A percentile compares a stretch with the other conserved stretches of the same genome.
phyloP scores from a whole-genome alignment of 2,329 filamentous ascomycete species.

The Apiospora aurea region DNA sequence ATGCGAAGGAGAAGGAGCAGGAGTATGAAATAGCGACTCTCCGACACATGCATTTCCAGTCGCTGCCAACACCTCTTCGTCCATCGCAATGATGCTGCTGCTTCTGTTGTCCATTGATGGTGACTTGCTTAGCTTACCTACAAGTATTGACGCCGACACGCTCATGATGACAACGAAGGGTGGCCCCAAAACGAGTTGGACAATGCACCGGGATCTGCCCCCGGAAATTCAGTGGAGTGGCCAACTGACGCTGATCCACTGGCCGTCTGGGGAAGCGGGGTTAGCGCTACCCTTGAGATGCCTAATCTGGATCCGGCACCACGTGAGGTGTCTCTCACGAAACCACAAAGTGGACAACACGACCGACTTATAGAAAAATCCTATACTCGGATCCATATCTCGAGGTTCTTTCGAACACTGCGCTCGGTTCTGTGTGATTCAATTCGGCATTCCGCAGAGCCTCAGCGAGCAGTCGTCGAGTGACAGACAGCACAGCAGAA shows the following conservation, averaged over 20 bases:
- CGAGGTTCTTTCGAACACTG: not conserved
- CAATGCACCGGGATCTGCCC: slow-evolving; percentile 11
- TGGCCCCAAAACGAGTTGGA: not conserved
- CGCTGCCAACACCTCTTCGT: not conserved
- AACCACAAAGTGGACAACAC: slow-evolving; percentile 4
- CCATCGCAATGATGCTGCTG: not conserved
- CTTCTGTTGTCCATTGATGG: not conserved
- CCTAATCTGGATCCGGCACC: slow-evolving; percentile 18
- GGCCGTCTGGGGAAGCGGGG: slow-evolving; percentile 34
- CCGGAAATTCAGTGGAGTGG: slow-evolving; percentile 19
- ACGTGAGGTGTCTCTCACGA: slow-evolving; percentile 10
- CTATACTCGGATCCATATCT: not conserved
- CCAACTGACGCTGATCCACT: slow-evolving; percentile 28
- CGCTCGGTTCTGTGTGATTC: not conserved
- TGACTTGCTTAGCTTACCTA: not conserved
- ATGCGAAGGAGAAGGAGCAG: not conserved
- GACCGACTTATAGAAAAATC: not conserved
- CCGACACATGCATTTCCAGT: not conserved
- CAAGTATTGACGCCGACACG: no score
- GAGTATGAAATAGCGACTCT: not conserved
- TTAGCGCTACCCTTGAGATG: slow-evolving; percentile 27
- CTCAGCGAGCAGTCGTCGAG: slow-evolving; percentile 16
- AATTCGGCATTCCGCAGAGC: slow-evolving; percentile 18
- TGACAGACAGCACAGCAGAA: not conserved
- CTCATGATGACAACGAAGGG: not conserved